These are phyloP conservation scores for Monilinia fructigena DNA, from an alignment of 2,329 filamentous ascomycete genomes.

Conservation along the genomic window DNA sequence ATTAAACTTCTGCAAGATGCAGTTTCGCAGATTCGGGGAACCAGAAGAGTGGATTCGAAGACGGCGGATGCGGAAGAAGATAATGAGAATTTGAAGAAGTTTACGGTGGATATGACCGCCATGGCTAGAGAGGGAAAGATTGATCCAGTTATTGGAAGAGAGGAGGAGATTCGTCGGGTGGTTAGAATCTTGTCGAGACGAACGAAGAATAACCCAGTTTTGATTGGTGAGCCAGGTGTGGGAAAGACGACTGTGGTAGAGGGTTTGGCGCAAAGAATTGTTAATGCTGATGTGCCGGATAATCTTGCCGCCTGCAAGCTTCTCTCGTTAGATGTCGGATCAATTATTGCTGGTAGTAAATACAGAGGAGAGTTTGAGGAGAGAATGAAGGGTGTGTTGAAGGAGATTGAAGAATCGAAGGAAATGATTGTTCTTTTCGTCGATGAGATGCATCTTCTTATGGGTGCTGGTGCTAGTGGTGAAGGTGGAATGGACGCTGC, in stretches of 20 bases:
- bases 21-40: slow-evolving; percentile 88
- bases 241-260: slow-evolving; percentile 98
- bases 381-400: slow-evolving; percentile 97
- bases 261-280: slow-evolving; percentile 89
- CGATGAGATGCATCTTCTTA: slow-evolving; percentile 96
- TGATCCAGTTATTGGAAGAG: slow-evolving; percentile 92
- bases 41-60: slow-evolving; percentile 90
- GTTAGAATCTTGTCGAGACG: slow-evolving; percentile 87
- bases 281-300: slow-evolving; percentile 94
- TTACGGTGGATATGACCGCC: slow-evolving; percentile 97
- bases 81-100: slow-evolving; percentile 94
- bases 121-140: slow-evolving; percentile 97
- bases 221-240: slow-evolving; percentile 97
- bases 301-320: slow-evolving; percentile 92
- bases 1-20: slow-evolving; percentile 85
- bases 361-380: slow-evolving; percentile 98
- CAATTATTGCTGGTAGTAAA: slow-evolving; percentile 94
- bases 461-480: slow-evolving; percentile 92
- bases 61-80: slow-evolving; percentile 91
- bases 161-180: slow-evolving; percentile 91
- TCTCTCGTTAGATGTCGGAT: slow-evolving; percentile 91
- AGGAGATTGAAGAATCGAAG: slow-evolving; percentile 91
- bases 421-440: slow-evolving; percentile 98
- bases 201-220: slow-evolving; percentile 97
- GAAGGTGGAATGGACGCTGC: slow-evolving; percentile 99